Conservation (phyloP, 1,139 yeast species). For the Neolecta irregularis region DNA sequence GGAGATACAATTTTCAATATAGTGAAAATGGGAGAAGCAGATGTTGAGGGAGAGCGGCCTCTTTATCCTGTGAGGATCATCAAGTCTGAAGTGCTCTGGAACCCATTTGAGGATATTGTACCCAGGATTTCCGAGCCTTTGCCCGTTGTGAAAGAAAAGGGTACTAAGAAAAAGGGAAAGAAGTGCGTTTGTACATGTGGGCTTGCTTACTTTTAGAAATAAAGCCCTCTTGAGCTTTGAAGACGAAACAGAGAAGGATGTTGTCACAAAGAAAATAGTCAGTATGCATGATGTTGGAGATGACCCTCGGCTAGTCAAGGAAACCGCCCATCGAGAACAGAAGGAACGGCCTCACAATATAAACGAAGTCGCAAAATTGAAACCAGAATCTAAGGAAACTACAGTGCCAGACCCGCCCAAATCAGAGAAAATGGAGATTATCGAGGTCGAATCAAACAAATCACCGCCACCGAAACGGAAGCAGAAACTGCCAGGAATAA, state of each 20-base stretch:
- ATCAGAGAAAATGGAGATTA: too few relatives aligned
- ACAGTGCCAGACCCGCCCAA: not conserved
- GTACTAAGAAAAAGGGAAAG: slow-evolving; percentile 19
- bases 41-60: slow-evolving; percentile 32
- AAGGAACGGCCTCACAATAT: not conserved
- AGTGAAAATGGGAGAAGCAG: slow-evolving; percentile 37
- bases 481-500: slow-evolving; percentile 11
- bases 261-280: slow-evolving; percentile 1
- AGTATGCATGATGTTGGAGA: slow-evolving; percentile 36
- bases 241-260: slow-evolving; percentile 25
- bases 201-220: slow-evolving; percentile 8
- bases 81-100: slow-evolving; percentile 30
- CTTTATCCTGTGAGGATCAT: slow-evolving; percentile 37
- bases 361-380: not conserved
- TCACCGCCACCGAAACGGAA: slow-evolving; percentile 5
- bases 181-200: slow-evolving; percentile 7
- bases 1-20: slow-evolving; percentile 47
- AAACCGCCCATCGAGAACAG: not conserved
- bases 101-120: slow-evolving; percentile 37
- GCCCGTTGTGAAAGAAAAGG: slow-evolving; percentile 20
- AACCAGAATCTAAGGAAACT: not conserved
- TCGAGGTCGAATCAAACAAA: slow-evolving; percentile 4
- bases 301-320: slow-evolving; percentile 20
- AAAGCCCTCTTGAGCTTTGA: slow-evolving; percentile 21
- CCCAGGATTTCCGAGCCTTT: slow-evolving; percentile 15